These are phyloP conservation scores for Clarireedia sp. DNA, from an alignment of 2,329 filamentous ascomycete genomes.

Conservation along the genomic window DNA sequence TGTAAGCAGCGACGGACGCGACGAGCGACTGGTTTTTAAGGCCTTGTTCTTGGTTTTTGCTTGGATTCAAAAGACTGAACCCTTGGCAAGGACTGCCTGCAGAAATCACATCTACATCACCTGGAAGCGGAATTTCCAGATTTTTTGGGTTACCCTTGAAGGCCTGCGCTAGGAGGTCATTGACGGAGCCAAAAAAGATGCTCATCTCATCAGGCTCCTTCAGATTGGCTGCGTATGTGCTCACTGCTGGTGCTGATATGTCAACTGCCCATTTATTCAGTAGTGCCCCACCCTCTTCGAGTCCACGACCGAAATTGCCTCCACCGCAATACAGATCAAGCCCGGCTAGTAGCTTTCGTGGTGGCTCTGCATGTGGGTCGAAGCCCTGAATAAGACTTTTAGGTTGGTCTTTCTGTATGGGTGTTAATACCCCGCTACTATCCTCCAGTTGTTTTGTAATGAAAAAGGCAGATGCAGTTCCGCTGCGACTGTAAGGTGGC, in stretches of 20 bases:
- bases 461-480: conserved; percentile 59
- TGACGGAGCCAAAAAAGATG: conserved; percentile 64
- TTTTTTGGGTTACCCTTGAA: conserved; percentile 41
- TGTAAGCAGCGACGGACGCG: conserved; percentile 64
- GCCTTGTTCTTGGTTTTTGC: conserved; percentile 47
- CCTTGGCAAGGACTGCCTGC: conserved; percentile 74
- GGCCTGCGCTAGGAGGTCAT: conserved; percentile 53
- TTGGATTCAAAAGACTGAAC: conserved; percentile 56
- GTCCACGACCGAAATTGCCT: conserved; percentile 67
- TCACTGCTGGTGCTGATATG: conserved; percentile 52
- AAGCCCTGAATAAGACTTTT: conserved; percentile 46
- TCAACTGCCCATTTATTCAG: conserved; percentile 63
- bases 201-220: conserved; percentile 34
- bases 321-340: conserved; percentile 72
- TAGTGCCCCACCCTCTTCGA: conserved; percentile 63
- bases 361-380: conserved; percentile 33
- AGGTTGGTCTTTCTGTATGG: conserved; percentile 31
- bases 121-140: conserved; percentile 45
- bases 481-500: conserved; percentile 56
- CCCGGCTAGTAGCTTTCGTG: conserved; percentile 41
- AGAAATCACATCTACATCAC: conserved; percentile 59
- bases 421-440: conserved; percentile 25
- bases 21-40: conserved; percentile 68
- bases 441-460: conserved; percentile 40
- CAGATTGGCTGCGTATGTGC: conserved; percentile 66